Evolutionary conservation across 352 stramenopile species (phyloP).

Genomic region (Phytophthora pseudosyringae): DNA sequence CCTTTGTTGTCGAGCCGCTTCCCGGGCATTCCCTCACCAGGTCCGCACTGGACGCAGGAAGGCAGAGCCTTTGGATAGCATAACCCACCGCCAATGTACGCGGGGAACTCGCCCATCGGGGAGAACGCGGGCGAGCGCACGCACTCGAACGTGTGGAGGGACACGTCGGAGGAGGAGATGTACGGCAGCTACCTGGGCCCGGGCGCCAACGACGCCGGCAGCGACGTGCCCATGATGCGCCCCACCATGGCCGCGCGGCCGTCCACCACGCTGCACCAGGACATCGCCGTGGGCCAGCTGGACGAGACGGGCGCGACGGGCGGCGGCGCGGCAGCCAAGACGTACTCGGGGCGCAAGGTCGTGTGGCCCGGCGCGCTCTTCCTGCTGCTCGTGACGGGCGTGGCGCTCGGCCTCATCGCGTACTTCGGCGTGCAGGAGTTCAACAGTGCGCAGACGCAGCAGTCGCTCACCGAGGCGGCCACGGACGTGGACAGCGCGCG

Average conservation of each 20-base stretch:
- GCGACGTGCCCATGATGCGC: conserved; percentile 57
- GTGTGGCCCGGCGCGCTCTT: conserved; percentile 83
- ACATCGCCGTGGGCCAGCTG: conserved; percentile 78
- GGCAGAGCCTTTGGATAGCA: too few species aligned
- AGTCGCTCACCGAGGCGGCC: conserved; percentile 59
- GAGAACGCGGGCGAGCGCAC: conserved; percentile 41
- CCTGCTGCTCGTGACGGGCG: conserved; percentile 61
- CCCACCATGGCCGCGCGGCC: conserved; percentile 46
- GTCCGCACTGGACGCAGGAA: too few species aligned
- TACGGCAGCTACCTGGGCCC: conserved; percentile 78
- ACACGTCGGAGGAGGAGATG: conserved; percentile 74
- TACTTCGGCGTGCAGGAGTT: conserved; percentile 72
- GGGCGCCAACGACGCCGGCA: conserved; percentile 33
- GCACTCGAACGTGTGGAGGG: conserved; percentile 68
- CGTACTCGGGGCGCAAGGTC: conserved; percentile 72
- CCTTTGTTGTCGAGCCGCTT: too few species aligned
- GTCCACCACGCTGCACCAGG: conserved; percentile 52
- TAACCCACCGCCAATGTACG: too few species aligned
- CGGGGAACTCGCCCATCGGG: conserved; percentile 33
- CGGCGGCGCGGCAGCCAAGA: conserved; percentile 18
- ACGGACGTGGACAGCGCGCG: conserved; percentile 35
- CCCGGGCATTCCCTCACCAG: conserved; percentile 20
- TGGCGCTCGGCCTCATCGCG: conserved; percentile 56
- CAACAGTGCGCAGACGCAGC: conserved; percentile 68
- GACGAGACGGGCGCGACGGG: conserved; percentile 45